phyloP scores from a whole-genome alignment of 83 land plant species.

The Picea abies region DNA sequence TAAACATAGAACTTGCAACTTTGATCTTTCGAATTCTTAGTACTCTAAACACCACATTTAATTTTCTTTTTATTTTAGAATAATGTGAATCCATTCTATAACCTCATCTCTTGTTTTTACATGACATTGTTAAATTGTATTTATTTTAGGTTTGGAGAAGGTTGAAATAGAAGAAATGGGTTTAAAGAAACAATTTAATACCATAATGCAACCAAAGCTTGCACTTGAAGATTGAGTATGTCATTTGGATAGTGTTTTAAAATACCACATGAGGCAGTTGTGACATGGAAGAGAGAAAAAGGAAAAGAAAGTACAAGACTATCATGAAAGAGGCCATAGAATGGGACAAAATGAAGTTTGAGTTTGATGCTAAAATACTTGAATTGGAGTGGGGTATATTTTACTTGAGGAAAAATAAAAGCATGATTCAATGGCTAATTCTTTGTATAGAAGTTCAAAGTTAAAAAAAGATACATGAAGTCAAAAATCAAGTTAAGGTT shows the following conservation, averaged over 20 bases:
- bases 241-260: slow-evolving; percentile 88
- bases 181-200: slow-evolving; percentile 67
- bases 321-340: slow-evolving; percentile 50
- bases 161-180: slow-evolving; percentile 69
- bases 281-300: slow-evolving; percentile 75
- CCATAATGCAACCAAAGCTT: slow-evolving; percentile 51
- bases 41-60: neutral
- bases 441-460: slow-evolving; percentile 24
- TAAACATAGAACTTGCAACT: neutral
- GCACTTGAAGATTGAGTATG: slow-evolving; percentile 59
- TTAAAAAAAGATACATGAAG: slow-evolving; percentile 21
- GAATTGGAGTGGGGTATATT: slow-evolving; percentile 42
- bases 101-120: neutral
- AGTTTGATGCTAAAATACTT: slow-evolving; percentile 56
- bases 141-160: slow-evolving; percentile 88
- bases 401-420: slow-evolving; percentile 35
- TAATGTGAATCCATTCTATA: neutral
- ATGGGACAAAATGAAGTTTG: slow-evolving; percentile 60
- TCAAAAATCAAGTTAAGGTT: slow-evolving; percentile 17
- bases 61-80: neutral
- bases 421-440: slow-evolving; percentile 4
- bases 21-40: neutral
- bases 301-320: slow-evolving; percentile 68
- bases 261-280: slow-evolving; percentile 87
- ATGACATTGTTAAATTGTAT: neutral